Base-by-base conservation (phyloP, 2,329 filamentous ascomycete genomes). In the Curvularia verruculosa region DNA sequence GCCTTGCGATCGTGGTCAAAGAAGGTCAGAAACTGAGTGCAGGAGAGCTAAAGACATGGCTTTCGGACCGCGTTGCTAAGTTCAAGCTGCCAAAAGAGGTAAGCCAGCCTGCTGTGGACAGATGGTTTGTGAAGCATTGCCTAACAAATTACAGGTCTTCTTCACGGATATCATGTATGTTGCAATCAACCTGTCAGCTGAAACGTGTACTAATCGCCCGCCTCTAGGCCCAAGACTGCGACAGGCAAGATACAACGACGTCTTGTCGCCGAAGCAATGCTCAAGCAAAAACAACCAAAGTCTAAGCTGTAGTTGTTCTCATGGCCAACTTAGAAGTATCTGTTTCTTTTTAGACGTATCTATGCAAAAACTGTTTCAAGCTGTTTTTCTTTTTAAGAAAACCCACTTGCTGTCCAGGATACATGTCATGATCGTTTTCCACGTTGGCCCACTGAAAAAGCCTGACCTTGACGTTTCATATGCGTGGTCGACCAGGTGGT, bases 1-100 rank as follows among this genome's bases (percentile, higher is more conserved):
- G 85, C 8, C 86, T 92, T 2, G 90, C 91, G 0, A 79, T 95
- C 13, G 90, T 94, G 21, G 78, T 90, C 50, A 92, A 92, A 80
- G 79, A 82, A 21, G 88, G 85, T 1, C 79, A 84, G 61, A 70
- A 75, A 59, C 55, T 81, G 69, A 81, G 78, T 56, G 83, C 83
- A 26, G 82, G 85, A 3, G 87, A 89, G 60, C 74, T 96, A 70
- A 89, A 85, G 77, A 72, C 72, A 6, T 96, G 88, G 85, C 84
- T 93, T 63, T 81, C 80, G 0, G 85, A 89, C 58, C 88, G 85
- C 70, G 80, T 92, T 60, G 89, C 89, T 57, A 92, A 90, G 78
- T 95, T 95, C 78, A 96, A 96, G 81, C 83, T 92, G 40, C 91
- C 91, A 1, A 93, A 91, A 80, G 87, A 91, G 83, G 89, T 91